Base-by-base conservation (phyloP, 106 monocot genomes). In the Dioscorea zingiberensis region DNA sequence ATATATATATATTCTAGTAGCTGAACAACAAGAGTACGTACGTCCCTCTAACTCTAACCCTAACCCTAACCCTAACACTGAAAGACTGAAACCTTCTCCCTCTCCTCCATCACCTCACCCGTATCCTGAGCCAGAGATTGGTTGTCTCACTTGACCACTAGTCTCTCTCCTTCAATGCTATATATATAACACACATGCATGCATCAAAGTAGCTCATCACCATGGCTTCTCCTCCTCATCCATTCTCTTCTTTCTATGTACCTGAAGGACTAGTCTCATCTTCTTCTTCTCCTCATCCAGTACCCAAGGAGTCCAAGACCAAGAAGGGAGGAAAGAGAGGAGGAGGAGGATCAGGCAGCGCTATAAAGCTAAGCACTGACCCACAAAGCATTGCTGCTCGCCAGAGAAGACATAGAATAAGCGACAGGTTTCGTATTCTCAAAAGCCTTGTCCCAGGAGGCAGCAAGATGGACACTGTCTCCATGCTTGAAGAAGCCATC, bases 401-500 rank as follows among this genome's bases (percentile, higher is more conserved):
- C 60, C 69, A 44, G 47, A 49, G 82, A 66, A 26, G 81, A 21
- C 72, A 77, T 66, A n/a, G 75, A 27, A 83, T 87, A 49, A 87
- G 87, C 74, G 84, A 87, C 71, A 58, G 80, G 51, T 80, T 87
- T 12, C 69, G 83, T 53, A 75, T 73, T 13, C 77, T 87, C 25
- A 84, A 87, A 71, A 48, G 71, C 55, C 84, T 87, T 4, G 87
- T 87, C 2, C 87, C 87, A 13, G 87, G 87, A 0, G 87, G 87
- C 2, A 75, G 74, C 46, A 78, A 68, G 70, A 82, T 86, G 84
- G 84, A 84, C 73, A 84, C 84, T 4, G 84, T 79, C 10, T 80
- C 84, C 18, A 84, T 84, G 85, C 78, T 85, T 13, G 85, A 85
- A 18, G 85, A 85, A 60, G 84, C 84, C 53, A 82, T 86, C 53